Base-by-base conservation (phyloP, 2,329 filamentous ascomycete genomes). In the Thielaviopsis musarum region DNA sequence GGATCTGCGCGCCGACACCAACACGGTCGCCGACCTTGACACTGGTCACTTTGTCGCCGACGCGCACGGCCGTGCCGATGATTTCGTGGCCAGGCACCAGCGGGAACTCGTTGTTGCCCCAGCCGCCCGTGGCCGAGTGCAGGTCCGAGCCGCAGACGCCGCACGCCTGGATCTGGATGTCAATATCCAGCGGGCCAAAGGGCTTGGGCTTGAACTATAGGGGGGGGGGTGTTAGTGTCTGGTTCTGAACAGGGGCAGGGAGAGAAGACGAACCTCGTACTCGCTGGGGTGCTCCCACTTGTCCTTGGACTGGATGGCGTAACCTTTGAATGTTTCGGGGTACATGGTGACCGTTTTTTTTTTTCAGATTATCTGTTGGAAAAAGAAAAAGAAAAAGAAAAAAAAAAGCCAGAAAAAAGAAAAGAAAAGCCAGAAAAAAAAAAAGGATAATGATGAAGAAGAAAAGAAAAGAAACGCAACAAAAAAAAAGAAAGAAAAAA, bases 121-220 rank as follows among this genome's bases (percentile, higher is more conserved):
- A 85, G 62, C 81, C 81, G 63, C 81, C 80, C 65, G 69, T 80
- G 66, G 85, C 75, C 54, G 81, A 84, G 70, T 85, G 83, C 30
- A 86, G 72, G 67, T 87, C 83, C 64, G 78, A 83, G 62, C 82
- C 79, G 67, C 84, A 87, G 53, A 87, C 75, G 66, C 86, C 85
- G 67, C 85, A 89, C 66, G 80, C 82, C 65, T 88, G 81, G 67
- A 93, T 85, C 74, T 88, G 85, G 71, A 94, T 80, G 67, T 93
- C 87, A 65, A 93, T 81, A 68, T 93, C 87, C 71, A 86, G 78
- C 68, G 89, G 85, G 62, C 84, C 68, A 90, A 91, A 19, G 83
- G 84, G 86, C 75, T 94, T 93, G 61, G 91, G 83, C 65, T 83
- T 80, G 75, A 88, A 89, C 75, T 91, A 70, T 45, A 10, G 2